Evolutionary conservation across 331 rosid genomes (phyloP), one percentile per base, ranked within the genome.

Genomic region (Acacia concinna): DNA sequence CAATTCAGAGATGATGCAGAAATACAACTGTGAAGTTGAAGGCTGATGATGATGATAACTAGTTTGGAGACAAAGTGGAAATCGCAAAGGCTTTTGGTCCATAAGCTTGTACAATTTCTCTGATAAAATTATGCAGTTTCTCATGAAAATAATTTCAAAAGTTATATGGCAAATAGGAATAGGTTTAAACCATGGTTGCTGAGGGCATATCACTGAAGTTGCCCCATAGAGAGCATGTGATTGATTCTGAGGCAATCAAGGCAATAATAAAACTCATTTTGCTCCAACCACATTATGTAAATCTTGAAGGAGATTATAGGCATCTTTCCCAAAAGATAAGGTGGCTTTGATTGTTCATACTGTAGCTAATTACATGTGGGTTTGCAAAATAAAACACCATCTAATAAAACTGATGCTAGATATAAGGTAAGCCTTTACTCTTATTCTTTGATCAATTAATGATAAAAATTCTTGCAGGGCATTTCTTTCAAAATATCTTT

Each of bases 391-490:
- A 9, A 46, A 9, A 25, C 77, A 40, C 20, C 6, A 6, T 41
- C 78, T 31, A 10, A 78, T n/a, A 83, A 82, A 52, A 17, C 59
- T n/a, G 81, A 81, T 52, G 82, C 82, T 60, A 84, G 90, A 84
- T 11, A 59, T 14, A 81, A 68, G 88, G 90, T 78, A 81, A 27
- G 81, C 64, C 8, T 46, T 6, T 0, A 21, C 68, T 11, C 25
- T 6, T 17, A 25, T 17, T 20, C 23, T 73, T 34, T 37, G 65
- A 10, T 15, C 4, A 80, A 54, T 51, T 2, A 28, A 10, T 13
- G 32, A 7, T 11, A 13, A 20, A 44, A 8, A 44, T 31, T 79
- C 20, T 31, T 23, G 21, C 44, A 30, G 44, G 35, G 28, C 51
- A 49, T 71, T 28, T 23, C 10, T 43, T 54, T 3, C 20, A 13